Conservation (phyloP, 768 basidiomycete species). For the Auriscalpium microsporum region DNA sequence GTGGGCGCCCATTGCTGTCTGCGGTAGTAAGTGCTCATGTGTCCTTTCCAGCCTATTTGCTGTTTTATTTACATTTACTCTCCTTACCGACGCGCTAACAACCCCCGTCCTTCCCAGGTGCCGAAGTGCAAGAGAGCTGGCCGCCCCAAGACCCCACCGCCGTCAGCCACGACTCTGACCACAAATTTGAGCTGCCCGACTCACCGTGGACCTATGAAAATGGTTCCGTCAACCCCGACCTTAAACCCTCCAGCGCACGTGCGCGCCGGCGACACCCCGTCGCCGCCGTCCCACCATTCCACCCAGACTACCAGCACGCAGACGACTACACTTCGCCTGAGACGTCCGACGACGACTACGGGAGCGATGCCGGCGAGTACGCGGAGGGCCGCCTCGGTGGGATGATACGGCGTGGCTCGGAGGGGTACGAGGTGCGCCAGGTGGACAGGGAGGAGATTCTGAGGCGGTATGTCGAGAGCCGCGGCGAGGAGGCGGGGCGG, state of each 20-base stretch:
- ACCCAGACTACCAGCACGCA: conserved; percentile 53
- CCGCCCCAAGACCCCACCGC: conserved; percentile 62
- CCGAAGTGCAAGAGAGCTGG: conserved; percentile 34
- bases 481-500: conserved; percentile 47
- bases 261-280: conserved; percentile 23
- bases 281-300: conserved; percentile 63
- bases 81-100: background rate
- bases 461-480: conserved; percentile 41
- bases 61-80: background rate
- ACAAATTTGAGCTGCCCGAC: conserved; percentile 40
- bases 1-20: conserved; percentile 1
- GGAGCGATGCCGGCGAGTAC: conserved; percentile 9
- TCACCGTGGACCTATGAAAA: conserved; percentile 87
- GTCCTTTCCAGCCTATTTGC: background rate
- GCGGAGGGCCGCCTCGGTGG: conserved; percentile 11
- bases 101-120: background rate
- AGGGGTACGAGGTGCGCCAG: conserved; percentile 69
- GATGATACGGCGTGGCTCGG: conserved; percentile 54
- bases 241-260: conserved; percentile 45
- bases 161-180: conserved; percentile 24
- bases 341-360: conserved; percentile 24
- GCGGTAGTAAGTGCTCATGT: background rate
- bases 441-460: conserved; percentile 60
- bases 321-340: conserved; percentile 20
- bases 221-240: conserved; percentile 63